Conservation (phyloP, 352 stramenopile species). For the Phytophthora boehmeriae region DNA sequence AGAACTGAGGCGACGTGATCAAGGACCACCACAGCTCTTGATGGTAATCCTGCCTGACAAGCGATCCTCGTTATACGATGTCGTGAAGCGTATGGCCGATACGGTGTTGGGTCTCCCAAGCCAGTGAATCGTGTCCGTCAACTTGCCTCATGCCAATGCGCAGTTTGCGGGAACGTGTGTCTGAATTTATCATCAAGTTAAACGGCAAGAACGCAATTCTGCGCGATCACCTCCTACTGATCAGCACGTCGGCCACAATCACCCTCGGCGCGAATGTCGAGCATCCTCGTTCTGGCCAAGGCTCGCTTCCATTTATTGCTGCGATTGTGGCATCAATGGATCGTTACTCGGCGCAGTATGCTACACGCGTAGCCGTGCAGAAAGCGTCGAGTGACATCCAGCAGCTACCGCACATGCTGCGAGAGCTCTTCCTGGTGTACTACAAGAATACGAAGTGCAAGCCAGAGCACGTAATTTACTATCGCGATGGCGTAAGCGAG, state of each 20-base stretch:
- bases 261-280: no score
- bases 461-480: slow-evolving; percentile 71
- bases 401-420: no score
- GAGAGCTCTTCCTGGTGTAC: no score
- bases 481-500: slow-evolving; percentile 70
- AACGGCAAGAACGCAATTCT: no score
- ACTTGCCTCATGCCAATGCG: no score
- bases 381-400: slow-evolving; percentile 59
- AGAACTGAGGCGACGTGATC: neutral
- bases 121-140: neutral
- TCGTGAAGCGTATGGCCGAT: neutral
- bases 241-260: no score
- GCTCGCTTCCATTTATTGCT: neutral
- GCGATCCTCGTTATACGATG: neutral
- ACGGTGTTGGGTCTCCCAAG: no score
- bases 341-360: slow-evolving; percentile 20
- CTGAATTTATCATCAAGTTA: no score
- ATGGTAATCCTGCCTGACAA: neutral
- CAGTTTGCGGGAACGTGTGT: no score
- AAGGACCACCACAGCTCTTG: slow-evolving; percentile 2
- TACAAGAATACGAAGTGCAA: slow-evolving; percentile 59
- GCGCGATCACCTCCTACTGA: no score
- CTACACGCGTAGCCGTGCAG: neutral
- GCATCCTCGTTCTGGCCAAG: no score
- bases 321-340: neutral